Evolutionary conservation across 768 basidiomycete species (phyloP), one percentile per base, ranked within the genome.

Genomic region (Mrakia gelida): DNA sequence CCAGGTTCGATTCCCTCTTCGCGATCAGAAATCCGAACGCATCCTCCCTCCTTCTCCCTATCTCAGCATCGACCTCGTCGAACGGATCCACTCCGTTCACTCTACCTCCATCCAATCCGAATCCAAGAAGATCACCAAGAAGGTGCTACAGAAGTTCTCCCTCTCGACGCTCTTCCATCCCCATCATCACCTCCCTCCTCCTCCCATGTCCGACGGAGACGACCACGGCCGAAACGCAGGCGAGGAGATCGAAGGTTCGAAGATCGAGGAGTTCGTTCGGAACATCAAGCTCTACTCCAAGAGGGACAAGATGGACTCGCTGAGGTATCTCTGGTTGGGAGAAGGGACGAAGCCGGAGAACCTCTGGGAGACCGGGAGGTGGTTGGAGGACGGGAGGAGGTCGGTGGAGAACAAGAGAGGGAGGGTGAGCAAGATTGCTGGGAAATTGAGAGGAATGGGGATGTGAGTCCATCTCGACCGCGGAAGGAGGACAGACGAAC

Each of bases 301-400:
- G 26, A 9, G 67, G 26, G 67, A 70, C 67, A 70, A 43, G 67
- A 70, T 70, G 67, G 67, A 70, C 67, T 70, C 67, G 67, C 41
- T 70, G 34, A 70, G 67, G 26, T 41, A 23, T n/a, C 38, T 70
- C 38, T 70, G 67, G 67, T 23, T 70, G 13, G 67, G 67, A 38
- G 67, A 70, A 18, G 67, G 67, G 6, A 70, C 67, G 38, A 70
- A 70, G 67, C 67, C 67, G 67, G 67, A 70, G 67, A 43, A 43
- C 18, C 9, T 70, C 18, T 70, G 67, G 67, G 41, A 34, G 34
- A n/a, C 21, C 34, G 34, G 41, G 21, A n/a, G 67, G n/a, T n/a
- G 67, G 34, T 3, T 41, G 67, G 67, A 41, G 67, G 34, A 26
- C 21, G 67, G 38, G 41, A 9, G 67, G 41, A 21, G 18, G 23